A percentile compares a stretch with the other conserved stretches of the same genome.
These are phyloP conservation scores for Aspergillus affinis DNA, from an alignment of 495 filamentous ascomycete species.

Conservation along the genomic window DNA sequence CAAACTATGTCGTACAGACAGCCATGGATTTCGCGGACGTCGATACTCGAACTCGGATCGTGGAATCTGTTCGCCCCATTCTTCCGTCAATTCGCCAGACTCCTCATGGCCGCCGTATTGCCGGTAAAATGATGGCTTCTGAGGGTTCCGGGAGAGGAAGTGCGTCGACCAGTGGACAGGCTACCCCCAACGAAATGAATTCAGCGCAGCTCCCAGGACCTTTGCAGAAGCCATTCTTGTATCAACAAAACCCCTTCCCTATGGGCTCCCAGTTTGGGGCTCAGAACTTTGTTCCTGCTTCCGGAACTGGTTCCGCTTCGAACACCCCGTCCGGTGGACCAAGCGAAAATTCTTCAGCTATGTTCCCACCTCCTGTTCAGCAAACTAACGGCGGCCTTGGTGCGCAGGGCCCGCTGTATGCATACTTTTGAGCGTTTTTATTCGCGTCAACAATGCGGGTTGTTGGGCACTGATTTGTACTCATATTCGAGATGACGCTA, in stretches of 20 bases:
- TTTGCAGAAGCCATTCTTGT: slow-evolving; percentile 35
- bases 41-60: slow-evolving; percentile 66
- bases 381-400: slow-evolving; percentile 28
- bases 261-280: slow-evolving; percentile 26
- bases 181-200: slow-evolving; percentile 40
- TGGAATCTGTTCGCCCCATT: slow-evolving; percentile 80
- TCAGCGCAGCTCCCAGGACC: slow-evolving; percentile 33
- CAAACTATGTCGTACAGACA: slow-evolving; percentile 97
- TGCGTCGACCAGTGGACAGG: slow-evolving; percentile 36
- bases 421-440: slow-evolving; percentile 32
- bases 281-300: slow-evolving; percentile 29
- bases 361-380: slow-evolving; percentile 28
- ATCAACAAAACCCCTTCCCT: slow-evolving; percentile 29
- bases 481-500: slow-evolving; percentile 46
- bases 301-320: slow-evolving; percentile 30
- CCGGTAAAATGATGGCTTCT: slow-evolving; percentile 67
- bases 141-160: slow-evolving; percentile 40
- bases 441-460: slow-evolving; percentile 14
- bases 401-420: slow-evolving; percentile 31
- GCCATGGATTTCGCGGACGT: slow-evolving; percentile 82
- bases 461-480: slow-evolving; percentile 38
- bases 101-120: slow-evolving; percentile 90
- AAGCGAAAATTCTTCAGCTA: slow-evolving; percentile 28
- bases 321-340: slow-evolving; percentile 33
- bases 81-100: slow-evolving; percentile 80